phyloP scores from a whole-genome alignment of 208 protist genomes.

The Balamuthia mandrillaris region DNA sequence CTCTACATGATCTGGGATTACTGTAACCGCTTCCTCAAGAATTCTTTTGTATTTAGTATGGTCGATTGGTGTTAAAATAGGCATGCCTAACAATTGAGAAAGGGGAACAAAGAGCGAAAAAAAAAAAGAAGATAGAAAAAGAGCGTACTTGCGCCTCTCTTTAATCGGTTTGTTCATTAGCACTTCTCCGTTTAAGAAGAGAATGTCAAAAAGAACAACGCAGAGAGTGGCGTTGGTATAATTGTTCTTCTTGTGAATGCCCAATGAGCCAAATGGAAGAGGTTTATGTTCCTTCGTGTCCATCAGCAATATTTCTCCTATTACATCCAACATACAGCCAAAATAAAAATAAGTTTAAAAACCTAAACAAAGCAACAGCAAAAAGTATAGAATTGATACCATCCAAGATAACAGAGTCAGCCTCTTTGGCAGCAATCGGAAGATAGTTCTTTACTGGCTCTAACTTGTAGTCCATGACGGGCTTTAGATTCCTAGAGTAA shows the following conservation, averaged over 20 bases:
- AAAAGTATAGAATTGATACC: too few relatives aligned
- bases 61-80: too few relatives aligned
- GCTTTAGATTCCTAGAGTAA: conserved; percentile 77
- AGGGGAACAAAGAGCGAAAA: background rate
- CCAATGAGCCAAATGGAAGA: conserved; percentile 81
- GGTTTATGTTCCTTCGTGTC: conserved; percentile 70
- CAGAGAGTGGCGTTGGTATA: conserved; percentile 73
- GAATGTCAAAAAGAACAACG: conserved; percentile 82
- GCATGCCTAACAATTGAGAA: background rate
- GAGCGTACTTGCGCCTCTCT: background rate
- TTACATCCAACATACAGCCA: too few relatives aligned
- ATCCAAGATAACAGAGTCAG: conserved; percentile 75
- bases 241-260: conserved; percentile 74
- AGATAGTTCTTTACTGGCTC: conserved; percentile 66
- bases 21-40: conserved; percentile 34
- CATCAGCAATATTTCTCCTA: conserved; percentile 83
- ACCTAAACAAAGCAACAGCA: too few relatives aligned
- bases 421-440: conserved; percentile 59
- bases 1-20: conserved; percentile 38
- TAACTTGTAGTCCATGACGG: conserved; percentile 74
- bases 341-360: too few relatives aligned
- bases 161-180: conserved; percentile 18
- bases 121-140: background rate
- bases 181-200: conserved; percentile 70
- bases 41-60: too few relatives aligned